Evolutionary conservation across 2,329 filamentous ascomycete genomes (phyloP).

Genomic region (Colletotrichum sp.): DNA sequence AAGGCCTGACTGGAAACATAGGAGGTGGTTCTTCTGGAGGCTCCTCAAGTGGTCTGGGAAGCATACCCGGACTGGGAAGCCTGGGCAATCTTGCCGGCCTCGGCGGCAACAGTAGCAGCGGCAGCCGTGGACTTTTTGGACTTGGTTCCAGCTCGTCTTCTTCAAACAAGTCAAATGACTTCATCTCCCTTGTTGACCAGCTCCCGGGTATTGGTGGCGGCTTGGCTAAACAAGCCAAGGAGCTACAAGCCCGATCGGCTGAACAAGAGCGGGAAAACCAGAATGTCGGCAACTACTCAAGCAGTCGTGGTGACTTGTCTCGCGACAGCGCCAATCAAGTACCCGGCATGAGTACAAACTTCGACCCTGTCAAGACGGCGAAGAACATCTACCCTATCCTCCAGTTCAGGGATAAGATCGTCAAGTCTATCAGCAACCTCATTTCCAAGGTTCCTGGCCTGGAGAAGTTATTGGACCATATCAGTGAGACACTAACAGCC

Average conservation of each 20-base stretch:
- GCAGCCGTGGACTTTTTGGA: slow-evolving; percentile 47
- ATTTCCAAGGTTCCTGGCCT: slow-evolving; percentile 93
- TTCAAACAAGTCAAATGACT: slow-evolving; percentile 49
- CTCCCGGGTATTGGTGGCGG: slow-evolving; percentile 74
- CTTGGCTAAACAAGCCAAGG: slow-evolving; percentile 69
- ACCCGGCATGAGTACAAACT: slow-evolving; percentile 75
- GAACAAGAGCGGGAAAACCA: slow-evolving; percentile 60
- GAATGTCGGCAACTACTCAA: slow-evolving; percentile 30
- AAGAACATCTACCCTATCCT: slow-evolving; percentile 93
- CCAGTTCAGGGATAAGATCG: slow-evolving; percentile 91
- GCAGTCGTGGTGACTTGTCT: slow-evolving; percentile 32
- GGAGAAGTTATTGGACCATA: slow-evolving; percentile 88
- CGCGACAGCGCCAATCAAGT: slow-evolving; percentile 63
- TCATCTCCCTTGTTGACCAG: slow-evolving; percentile 77
- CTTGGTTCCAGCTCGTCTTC: slow-evolving; percentile 23
- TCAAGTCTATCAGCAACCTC: slow-evolving; percentile 82
- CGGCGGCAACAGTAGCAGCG: slow-evolving; percentile 36
- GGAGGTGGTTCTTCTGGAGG: slow-evolving; percentile 27
- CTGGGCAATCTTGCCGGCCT: slow-evolving; percentile 20
- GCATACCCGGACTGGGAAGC: neutral
- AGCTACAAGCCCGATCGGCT: slow-evolving; percentile 65
- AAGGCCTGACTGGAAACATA: slow-evolving; percentile 46
- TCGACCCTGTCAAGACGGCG: slow-evolving; percentile 80
- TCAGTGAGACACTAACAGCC: slow-evolving; percentile 89
- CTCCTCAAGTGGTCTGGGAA: slow-evolving; percentile 28